Percentiles rank a stretch among this genome's conserved stretches.
These are phyloP conservation scores for Apiospora sp. DNA, from an alignment of 2,329 filamentous ascomycete species.

Conservation along the genomic window DNA sequence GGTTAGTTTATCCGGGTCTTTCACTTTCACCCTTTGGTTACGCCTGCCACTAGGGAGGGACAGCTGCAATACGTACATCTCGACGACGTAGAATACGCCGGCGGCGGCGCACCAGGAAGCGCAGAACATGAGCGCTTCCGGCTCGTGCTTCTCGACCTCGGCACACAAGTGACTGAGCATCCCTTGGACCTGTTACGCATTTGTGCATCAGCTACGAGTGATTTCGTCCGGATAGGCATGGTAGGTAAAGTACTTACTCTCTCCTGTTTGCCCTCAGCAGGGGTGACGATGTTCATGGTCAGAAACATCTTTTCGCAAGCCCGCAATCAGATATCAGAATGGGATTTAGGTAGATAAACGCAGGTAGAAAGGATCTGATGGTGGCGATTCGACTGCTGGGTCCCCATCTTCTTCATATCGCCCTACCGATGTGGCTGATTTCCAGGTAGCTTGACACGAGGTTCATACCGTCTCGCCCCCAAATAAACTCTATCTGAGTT, in stretches of 20 bases:
- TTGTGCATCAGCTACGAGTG: not conserved
- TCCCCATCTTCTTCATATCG: not conserved
- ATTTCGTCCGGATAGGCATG: fast-evolving
- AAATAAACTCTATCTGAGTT: not conserved
- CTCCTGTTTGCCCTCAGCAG: not conserved
- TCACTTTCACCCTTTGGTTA: not conserved
- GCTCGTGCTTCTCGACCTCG: not conserved
- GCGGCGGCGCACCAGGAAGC: not conserved
- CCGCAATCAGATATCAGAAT: not conserved
- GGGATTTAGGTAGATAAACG: fast-evolving
- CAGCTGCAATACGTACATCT: not conserved
- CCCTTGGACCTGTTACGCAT: not conserved
- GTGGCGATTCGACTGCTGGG: too few relatives aligned
- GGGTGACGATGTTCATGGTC: not conserved
- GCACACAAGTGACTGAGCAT: not conserved
- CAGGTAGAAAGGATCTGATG: not conserved
- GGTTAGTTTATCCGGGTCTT: not conserved
- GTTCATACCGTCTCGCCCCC: not conserved
- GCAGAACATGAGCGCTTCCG: not conserved
- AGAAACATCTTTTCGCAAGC: not conserved
- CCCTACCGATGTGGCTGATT: not conserved
- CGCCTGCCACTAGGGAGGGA: not conserved
- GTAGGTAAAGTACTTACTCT: not conserved
- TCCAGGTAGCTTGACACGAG: not conserved
- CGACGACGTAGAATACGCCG: not conserved